A percentile compares a stretch with the other conserved stretches of the same genome.
These are phyloP conservation scores for Alternaria burnsii DNA, from an alignment of 2,329 filamentous ascomycete genomes.

Conservation along the genomic window DNA sequence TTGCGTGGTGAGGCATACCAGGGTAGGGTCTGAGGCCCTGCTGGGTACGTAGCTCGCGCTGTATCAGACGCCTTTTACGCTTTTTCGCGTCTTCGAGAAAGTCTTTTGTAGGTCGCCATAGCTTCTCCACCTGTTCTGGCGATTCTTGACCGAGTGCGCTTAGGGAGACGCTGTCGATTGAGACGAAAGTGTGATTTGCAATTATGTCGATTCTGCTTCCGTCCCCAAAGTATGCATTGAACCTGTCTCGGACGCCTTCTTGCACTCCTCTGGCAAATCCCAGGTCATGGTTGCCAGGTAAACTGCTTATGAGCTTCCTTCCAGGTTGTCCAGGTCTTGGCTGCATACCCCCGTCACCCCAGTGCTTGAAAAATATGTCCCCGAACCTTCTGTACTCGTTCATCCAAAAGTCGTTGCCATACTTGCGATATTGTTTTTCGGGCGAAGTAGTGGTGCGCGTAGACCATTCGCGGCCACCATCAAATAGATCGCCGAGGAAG, in stretches of 20 bases:
- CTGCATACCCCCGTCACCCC: constrained; percentile 65
- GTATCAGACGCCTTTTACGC: constrained; percentile 72
- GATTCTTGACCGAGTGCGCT: constrained; percentile 71
- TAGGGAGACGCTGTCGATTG: constrained; percentile 86
- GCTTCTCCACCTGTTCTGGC: constrained; percentile 63
- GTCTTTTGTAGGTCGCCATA: constrained; percentile 78
- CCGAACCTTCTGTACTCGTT: constrained; percentile 85
- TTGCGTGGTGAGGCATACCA: constrained; percentile 66
- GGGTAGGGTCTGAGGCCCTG: constrained; percentile 67
- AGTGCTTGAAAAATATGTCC: constrained; percentile 81
- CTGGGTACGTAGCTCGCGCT: constrained; percentile 72
- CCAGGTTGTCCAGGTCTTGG: constrained; percentile 69
- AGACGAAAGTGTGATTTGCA: constrained; percentile 95
- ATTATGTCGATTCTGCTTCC: constrained; percentile 90
- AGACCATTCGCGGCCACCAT: constrained; percentile 94
- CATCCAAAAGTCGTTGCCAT: constrained; percentile 85
- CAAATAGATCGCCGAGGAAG: constrained; percentile 94
- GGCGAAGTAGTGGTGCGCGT: constrained; percentile 65
- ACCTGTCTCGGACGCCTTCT: constrained; percentile 79
- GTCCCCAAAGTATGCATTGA: constrained; percentile 87
- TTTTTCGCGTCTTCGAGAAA: constrained; percentile 75
- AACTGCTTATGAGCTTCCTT: constrained; percentile 79
- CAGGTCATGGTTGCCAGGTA: constrained; percentile 95
- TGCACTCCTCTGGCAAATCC: constrained; percentile 90
- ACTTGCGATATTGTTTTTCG: constrained; percentile 75